phyloP scores from a whole-genome alignment of 1,284 basidiomycete genomes.

The Trichosporon asahii region DNA sequence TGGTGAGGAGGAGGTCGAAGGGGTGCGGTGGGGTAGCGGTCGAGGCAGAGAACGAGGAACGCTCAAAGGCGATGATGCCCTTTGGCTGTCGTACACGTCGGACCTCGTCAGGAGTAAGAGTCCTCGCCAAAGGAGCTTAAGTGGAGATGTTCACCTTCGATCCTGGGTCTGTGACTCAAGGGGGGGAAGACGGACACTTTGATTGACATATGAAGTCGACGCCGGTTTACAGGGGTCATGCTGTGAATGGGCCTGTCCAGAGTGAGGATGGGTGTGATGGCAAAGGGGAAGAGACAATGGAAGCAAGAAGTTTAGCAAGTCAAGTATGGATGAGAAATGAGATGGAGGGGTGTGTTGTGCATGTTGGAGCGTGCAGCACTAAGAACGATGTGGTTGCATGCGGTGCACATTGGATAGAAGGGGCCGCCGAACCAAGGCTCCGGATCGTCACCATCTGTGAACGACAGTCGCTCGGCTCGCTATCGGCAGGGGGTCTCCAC shows the following conservation, averaged over 20 bases:
- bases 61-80: background rate
- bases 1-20: background rate
- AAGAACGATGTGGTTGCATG: background rate
- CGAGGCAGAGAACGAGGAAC: background rate
- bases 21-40: background rate
- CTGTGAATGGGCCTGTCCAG: too few species aligned
- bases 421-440: background rate
- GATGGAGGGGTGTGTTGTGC: background rate
- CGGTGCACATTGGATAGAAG: background rate
- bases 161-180: background rate
- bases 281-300: background rate
- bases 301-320: background rate
- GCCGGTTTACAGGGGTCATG: background rate
- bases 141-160: background rate
- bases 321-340: background rate
- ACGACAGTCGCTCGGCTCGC: background rate
- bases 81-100: background rate
- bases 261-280: too few species aligned
- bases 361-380: background rate
- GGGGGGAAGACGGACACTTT: background rate
- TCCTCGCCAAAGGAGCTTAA: background rate
- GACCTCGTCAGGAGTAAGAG: background rate
- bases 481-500: background rate
- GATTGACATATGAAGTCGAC: background rate
- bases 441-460: background rate